These are phyloP conservation scores for Fusarium setosum DNA, from an alignment of 2,329 filamentous ascomycete genomes.

Conservation along the genomic window DNA sequence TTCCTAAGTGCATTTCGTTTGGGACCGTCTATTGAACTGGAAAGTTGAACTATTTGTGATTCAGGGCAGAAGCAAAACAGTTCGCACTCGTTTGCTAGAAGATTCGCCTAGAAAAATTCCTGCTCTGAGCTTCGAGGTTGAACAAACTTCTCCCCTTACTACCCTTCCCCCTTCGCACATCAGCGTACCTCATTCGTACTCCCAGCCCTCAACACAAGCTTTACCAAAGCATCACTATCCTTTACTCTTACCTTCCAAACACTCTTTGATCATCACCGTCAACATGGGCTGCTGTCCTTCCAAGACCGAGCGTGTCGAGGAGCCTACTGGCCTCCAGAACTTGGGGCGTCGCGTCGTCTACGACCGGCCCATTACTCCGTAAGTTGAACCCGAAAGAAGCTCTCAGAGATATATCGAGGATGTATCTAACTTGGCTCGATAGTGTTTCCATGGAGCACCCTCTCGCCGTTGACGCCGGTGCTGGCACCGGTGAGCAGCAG, in stretches of 20 bases:
- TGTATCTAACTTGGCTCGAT: conserved; percentile 4
- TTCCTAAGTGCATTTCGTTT: no score
- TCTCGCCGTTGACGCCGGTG: no score
- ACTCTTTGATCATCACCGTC: background rate
- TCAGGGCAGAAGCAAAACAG: no score
- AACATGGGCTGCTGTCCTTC: conserved; percentile 20
- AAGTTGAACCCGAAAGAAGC: conserved; percentile 6
- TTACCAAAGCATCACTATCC: background rate
- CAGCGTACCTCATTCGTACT: no score
- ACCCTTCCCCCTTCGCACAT: background rate
- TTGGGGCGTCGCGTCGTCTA: conserved; percentile 15
- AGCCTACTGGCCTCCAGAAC: conserved; percentile 18
- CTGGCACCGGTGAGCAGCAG: no score
- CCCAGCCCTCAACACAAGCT: background rate
- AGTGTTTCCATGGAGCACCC: no score
- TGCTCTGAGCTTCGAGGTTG: conserved; percentile 12
- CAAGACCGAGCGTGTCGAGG: background rate
- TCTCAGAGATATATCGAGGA: background rate
- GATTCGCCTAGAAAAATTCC: no score
- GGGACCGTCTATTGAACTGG: background rate
- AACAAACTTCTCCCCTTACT: background rate
- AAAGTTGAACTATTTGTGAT: no score
- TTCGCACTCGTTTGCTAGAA: no score
- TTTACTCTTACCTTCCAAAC: background rate
- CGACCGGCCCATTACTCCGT: background rate